phyloP scores from a whole-genome alignment of 495 filamentous ascomycete genomes.

The Achaetomiella virescens region DNA sequence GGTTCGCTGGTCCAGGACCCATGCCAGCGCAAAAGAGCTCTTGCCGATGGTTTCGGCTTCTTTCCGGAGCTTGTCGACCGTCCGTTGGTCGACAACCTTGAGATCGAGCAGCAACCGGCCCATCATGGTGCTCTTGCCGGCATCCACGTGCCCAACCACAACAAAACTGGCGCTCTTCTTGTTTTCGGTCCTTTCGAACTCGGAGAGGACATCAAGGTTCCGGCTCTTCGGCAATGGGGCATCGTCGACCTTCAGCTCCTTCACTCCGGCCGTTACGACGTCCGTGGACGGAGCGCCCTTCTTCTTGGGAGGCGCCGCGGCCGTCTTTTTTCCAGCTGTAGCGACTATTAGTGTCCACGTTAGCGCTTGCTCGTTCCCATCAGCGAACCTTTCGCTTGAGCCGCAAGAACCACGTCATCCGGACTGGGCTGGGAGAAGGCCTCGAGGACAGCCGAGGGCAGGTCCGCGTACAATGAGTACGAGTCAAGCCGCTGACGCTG shows the following conservation, averaged over 20 bases:
- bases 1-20: constrained; percentile 85
- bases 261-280: constrained; percentile 46
- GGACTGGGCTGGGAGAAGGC: constrained; percentile 88
- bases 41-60: constrained; percentile 91
- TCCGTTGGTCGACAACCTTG: constrained; percentile 77
- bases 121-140: constrained; percentile 97
- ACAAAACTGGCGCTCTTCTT: constrained; percentile 92
- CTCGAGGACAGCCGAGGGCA: constrained; percentile 36
- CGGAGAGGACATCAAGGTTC: constrained; percentile 76
- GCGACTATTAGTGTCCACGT: constrained; percentile 38
- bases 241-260: constrained; percentile 59
- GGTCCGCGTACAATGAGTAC: constrained; percentile 22
- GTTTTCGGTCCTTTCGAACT: constrained; percentile 64
- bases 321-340: constrained; percentile 42
- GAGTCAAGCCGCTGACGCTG: constrained; percentile 6
- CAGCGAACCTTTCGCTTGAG: constrained; percentile 85
- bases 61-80: constrained; percentile 77
- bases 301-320: constrained; percentile 29
- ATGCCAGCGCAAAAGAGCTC: constrained; percentile 90
- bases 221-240: constrained; percentile 72
- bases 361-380: constrained; percentile 34
- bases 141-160: constrained; percentile 95
- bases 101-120: constrained; percentile 87
- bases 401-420: constrained; percentile 81
- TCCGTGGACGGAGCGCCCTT: constrained; percentile 24